phyloP scores from a whole-genome alignment of 768 basidiomycete species.

The Termitomyces sp. region DNA sequence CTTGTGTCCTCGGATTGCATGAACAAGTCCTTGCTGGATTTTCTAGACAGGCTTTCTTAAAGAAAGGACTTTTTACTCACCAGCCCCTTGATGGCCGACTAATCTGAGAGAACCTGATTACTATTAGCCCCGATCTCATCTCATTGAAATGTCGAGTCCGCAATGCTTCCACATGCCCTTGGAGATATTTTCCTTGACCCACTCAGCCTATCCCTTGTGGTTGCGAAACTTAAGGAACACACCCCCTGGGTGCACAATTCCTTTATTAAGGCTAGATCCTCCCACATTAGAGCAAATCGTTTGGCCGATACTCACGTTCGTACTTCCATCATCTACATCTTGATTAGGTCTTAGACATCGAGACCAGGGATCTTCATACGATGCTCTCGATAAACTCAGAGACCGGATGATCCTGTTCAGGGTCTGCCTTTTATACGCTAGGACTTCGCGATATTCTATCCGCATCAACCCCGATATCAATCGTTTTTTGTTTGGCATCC shows the following conservation, averaged over 20 bases:
- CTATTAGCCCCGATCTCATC: background rate
- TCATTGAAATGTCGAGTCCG: background rate
- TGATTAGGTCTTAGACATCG: background rate
- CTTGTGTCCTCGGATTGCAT: background rate
- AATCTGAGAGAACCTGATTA: background rate
- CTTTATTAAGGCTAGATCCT: background rate
- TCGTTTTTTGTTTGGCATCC: background rate
- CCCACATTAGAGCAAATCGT: background rate
- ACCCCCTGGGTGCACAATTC: background rate
- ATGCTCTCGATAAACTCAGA: background rate
- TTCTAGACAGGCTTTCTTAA: background rate
- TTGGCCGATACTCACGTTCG: background rate
- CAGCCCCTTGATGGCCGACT: background rate
- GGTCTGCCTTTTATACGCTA: background rate
- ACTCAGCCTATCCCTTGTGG: background rate
- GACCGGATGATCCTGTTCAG: background rate
- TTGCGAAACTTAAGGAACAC: background rate
- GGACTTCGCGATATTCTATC: background rate
- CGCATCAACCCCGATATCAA: background rate
- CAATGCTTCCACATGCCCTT: background rate
- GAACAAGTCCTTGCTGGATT: background rate
- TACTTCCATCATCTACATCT: background rate
- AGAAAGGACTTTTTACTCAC: background rate
- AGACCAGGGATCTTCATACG: background rate
- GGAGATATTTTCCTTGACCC: background rate